phyloP scores from a whole-genome alignment of 108 stramenopile genomes.

The Fragilaria crotonensis region DNA sequence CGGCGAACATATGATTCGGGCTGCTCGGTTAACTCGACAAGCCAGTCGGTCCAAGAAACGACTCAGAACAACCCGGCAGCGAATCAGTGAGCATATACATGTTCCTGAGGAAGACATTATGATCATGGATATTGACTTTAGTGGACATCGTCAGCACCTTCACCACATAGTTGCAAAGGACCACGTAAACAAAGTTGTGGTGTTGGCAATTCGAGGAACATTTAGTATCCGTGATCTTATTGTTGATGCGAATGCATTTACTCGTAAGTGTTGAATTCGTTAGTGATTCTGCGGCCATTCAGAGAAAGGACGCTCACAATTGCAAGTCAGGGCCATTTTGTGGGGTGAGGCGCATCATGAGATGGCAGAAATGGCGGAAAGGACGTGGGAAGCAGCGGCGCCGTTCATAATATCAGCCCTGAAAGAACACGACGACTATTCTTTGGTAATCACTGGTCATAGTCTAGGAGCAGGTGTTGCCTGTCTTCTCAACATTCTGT shows the following conservation, averaged over 20 bases:
- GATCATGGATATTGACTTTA: slow-evolving; percentile 19
- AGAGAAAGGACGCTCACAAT: no score
- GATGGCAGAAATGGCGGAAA: slow-evolving; percentile 38
- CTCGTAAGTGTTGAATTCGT: slow-evolving; percentile 20
- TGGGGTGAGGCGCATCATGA: slow-evolving; percentile 40
- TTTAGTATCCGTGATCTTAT: slow-evolving; percentile 29
- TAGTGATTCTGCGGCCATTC: no score
- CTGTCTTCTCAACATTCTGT: slow-evolving; percentile 17
- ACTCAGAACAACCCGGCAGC: slow-evolving; percentile 4
- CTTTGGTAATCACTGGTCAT: slow-evolving; percentile 43
- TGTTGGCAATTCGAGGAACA: slow-evolving; percentile 47
- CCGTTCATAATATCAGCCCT: slow-evolving; percentile 8
- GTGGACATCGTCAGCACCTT: slow-evolving; percentile 9
- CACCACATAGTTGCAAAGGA: slow-evolving; percentile 38
- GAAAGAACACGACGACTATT: slow-evolving; percentile 15
- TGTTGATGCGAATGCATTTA: slow-evolving; percentile 26
- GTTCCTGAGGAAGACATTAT: slow-evolving; percentile 32
- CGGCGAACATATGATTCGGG: slow-evolving; percentile 20
- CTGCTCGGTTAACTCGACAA: slow-evolving; percentile 4
- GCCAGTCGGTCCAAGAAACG: not conserved
- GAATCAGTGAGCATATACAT: slow-evolving; percentile 27
- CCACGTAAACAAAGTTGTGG: slow-evolving; percentile 19
- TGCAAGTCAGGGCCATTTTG: slow-evolving; percentile 22
- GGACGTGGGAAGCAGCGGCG: slow-evolving; percentile 17
- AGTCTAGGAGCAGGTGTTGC: slow-evolving; percentile 40